Evolutionary conservation across 1,284 basidiomycete genomes (phyloP).

Genomic region (Puccinia triticina): DNA sequence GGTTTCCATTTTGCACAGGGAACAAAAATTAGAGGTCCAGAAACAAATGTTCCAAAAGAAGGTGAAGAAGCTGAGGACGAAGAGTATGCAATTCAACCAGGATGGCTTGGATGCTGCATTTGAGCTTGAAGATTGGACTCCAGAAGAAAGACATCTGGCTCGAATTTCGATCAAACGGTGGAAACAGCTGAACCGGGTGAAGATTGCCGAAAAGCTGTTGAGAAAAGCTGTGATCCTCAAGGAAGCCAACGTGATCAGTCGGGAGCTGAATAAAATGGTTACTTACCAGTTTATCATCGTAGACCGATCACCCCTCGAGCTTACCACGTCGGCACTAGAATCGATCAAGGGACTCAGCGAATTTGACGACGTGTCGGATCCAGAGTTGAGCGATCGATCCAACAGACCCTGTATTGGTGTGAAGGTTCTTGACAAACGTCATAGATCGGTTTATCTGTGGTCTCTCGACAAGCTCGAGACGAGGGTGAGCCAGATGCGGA

Average conservation of each 20-base stretch:
- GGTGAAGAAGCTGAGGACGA: conserved; percentile 69
- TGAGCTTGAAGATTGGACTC: conserved; percentile 77
- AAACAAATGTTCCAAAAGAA: conserved; percentile 55
- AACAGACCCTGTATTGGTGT: conserved; percentile 79
- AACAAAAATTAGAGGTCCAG: conserved; percentile 60
- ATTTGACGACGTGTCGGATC: conserved; percentile 87
- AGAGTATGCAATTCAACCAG: conserved; percentile 68
- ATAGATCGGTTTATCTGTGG: conserved; percentile 87
- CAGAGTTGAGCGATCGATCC: conserved; percentile 61
- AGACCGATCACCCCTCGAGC: conserved; percentile 76
- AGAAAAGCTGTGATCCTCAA: conserved; percentile 83
- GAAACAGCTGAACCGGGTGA: conserved; percentile 79
- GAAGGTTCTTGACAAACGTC: conserved; percentile 84
- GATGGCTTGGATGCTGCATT: conserved; percentile 64
- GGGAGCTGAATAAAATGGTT: conserved; percentile 80
- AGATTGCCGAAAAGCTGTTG: conserved; percentile 86
- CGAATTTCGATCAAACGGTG: conserved; percentile 79
- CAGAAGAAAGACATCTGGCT: conserved; percentile 75
- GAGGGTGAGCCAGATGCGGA: conserved; percentile 89
- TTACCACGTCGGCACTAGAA: conserved; percentile 80
- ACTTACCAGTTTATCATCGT: conserved; percentile 89
- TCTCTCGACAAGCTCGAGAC: conserved; percentile 83
- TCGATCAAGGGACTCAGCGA: conserved; percentile 84
- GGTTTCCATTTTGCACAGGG: conserved; percentile 62
- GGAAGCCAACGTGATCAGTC: conserved; percentile 92